Evolutionary conservation across 495 filamentous ascomycete species (phyloP), one percentile per base, ranked within the genome.

Genomic region (Penicillium herquei): DNA sequence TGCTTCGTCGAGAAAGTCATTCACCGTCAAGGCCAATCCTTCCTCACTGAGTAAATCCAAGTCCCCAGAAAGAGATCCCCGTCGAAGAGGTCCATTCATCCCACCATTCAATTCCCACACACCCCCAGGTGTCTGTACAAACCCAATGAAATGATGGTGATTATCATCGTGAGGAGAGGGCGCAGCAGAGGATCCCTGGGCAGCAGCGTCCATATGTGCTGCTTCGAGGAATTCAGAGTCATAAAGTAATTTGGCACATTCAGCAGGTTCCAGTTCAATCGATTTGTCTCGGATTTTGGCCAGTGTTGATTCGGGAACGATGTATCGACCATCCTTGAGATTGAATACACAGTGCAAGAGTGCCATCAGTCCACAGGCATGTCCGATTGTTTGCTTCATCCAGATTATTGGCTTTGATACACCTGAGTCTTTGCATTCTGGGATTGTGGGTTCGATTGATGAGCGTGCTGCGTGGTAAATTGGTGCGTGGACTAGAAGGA

Each of bases 31-130:
- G 8, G 82, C 80, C 52, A 91, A 59, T 4, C 87, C 89, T 59
- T 67, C 72, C 54, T 84, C 78, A 55, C 85, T 84, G 31, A 95
- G 65, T 42, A 91, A 76, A 75, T 94, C 91, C 17, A 89, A 88
- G 3, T 77, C 82, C 2, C 53, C 75, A 7, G 12, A 7, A 3
- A 94, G 66, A 11, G 58, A 56, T 1, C 91, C 91, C n/a, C 88
- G 75, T 33, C 88, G 78, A 31, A 94, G 52, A 3, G 91, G 91
- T 0, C 91, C 90, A 56, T 87, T 86, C 55, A 89, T 65, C 0
- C 81, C 69, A 6, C 91, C 90, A 76, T 95, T 89, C 48, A 96
- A 74, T 75, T 95, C 91, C 84, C 91, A 95, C 37, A 95, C 70
- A 26, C 82, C 77, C 21, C 83, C 77, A 54, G 75, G 70, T n/a